A percentile compares a stretch with the other conserved stretches of the same genome.
phyloP scores from a whole-genome alignment of 306 rosid genomes.

The Pyrus pyrifolia region DNA sequence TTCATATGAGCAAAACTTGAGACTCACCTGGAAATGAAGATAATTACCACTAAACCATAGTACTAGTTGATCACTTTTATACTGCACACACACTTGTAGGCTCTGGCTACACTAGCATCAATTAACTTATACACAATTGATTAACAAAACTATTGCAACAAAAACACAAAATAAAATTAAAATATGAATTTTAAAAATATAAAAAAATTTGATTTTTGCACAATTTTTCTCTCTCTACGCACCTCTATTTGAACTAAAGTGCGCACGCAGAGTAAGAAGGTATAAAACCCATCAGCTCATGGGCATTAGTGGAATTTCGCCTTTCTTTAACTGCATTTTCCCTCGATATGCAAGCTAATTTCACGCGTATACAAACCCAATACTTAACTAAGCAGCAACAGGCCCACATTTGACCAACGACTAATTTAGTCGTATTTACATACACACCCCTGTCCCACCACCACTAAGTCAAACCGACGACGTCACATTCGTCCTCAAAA shows the following conservation, averaged over 20 bases:
- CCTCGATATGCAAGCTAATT: not conserved
- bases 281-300: not conserved
- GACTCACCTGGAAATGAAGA: too few relatives aligned
- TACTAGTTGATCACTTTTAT: not conserved
- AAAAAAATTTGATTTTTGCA: too few relatives aligned
- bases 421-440: not conserved
- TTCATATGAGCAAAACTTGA: rapidly evolving
- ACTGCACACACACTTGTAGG: not conserved
- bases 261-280: too few relatives aligned
- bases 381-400: not conserved
- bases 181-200: too few relatives aligned
- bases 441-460: not conserved
- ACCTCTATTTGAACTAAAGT: too few relatives aligned
- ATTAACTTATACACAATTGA: not conserved
- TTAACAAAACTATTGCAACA: not conserved
- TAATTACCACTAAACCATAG: too few relatives aligned
- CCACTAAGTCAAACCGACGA: not conserved
- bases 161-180: too few relatives aligned
- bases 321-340: not conserved
- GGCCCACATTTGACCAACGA: conserved; percentile 12
- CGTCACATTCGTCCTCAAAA: not conserved
- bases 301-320: not conserved
- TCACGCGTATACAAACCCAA: not conserved
- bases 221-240: too few relatives aligned
- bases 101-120: not conserved